Conservation (phyloP, 2,329 filamentous ascomycete genomes). For the Alternaria sp. region DNA sequence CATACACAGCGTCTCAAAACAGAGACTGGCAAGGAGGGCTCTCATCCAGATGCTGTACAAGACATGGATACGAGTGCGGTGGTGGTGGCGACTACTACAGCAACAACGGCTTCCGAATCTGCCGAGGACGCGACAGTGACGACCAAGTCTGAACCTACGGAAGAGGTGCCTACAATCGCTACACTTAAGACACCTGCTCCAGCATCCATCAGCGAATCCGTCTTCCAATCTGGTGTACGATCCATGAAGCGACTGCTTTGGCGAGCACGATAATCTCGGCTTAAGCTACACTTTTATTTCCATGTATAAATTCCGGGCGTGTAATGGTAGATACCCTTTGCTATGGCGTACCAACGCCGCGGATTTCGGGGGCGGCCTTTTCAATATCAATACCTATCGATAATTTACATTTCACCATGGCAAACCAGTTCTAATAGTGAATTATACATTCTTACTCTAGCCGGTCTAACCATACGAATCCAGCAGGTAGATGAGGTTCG, state of each 20-base stretch:
- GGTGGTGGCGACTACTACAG: not conserved
- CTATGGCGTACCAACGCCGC: not conserved
- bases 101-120: not conserved
- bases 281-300: not conserved
- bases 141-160: not conserved
- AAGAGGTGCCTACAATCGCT: not conserved
- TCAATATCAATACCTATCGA: not conserved
- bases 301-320: not conserved
- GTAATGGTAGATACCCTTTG: conserved; percentile 2
- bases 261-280: not conserved
- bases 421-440: not conserved
- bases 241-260: conserved; percentile 19
- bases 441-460: conserved; percentile 3
- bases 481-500: not conserved
- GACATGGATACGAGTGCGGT: not conserved
- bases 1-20: not conserved
- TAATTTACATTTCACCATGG: not conserved
- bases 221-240: conserved; percentile 17
- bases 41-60: not conserved
- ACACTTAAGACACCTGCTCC: conserved; percentile 1
- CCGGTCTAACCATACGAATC: conserved; percentile 1
- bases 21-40: not conserved
- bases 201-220: not conserved
- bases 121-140: not conserved
- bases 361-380: not conserved